Base-by-base conservation (phyloP, 805 yeast species). In the Debaryomyces maramus region DNA sequence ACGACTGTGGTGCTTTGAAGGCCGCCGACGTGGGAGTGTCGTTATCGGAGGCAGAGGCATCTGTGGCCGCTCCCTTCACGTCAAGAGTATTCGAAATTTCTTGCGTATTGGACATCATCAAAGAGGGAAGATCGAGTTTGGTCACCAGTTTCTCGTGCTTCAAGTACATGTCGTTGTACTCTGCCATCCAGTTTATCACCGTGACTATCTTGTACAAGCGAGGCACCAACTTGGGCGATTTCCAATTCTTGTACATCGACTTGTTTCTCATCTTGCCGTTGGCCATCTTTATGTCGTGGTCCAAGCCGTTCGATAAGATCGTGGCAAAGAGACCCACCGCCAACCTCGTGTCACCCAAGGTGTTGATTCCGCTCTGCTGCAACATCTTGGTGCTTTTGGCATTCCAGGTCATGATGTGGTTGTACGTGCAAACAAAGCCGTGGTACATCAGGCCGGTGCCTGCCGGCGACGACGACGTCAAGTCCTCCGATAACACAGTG, bases 1-100 rank as follows among this genome's bases (percentile, higher is more conserved):
- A 93, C 63, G 99, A 93, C 58, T 93, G 98, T 65, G 99, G 99
- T 50, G 99, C 99, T 0, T 70, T 93, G 42, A 93, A 91, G 55
- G 96, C 97, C 10, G 98, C 99, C 0, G 96, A 93, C 65, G 96
- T 95, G 36, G 99, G 99, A 13, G 81, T 93, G 14, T 91, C 98
- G 0, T 67, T 93, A 34, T 87, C 96, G 20, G 99, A 93, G 60
- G 99, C 98, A 0, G 99, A 93, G 58, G 99, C 99, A 0, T 86
- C 96, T 3, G 97, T 93, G 13, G 99, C 99, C 0, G 99, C 99
- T 0, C 99, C 99, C 3, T 93, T 93, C 60, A 93, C 99, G 0
- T 88, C 96, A 1, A 75, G 95, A 30, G 61, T 77, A 1, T 93
- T 95, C 64, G 96, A 93, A 50, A 89, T 93, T 31, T 80, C 96